These are phyloP conservation scores for Alternaria novae-zelandiae DNA, from an alignment of 2,329 filamentous ascomycete species.

Conservation along the genomic window DNA sequence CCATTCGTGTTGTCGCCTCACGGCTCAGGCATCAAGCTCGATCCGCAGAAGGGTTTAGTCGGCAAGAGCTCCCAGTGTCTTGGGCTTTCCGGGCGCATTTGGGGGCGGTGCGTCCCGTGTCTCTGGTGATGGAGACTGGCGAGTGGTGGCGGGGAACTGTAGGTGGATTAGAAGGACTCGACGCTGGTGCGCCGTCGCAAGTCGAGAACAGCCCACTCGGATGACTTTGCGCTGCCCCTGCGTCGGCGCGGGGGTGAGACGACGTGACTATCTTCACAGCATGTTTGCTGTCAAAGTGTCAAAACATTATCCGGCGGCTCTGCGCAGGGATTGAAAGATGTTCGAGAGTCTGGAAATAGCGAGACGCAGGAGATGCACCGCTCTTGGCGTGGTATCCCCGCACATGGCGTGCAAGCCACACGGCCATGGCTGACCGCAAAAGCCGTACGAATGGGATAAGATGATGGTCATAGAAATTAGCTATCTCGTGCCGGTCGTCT, in stretches of 20 bases:
- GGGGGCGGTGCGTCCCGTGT: constrained; percentile 40
- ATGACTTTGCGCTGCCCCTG: constrained; percentile 27
- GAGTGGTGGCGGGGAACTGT: constrained; percentile 28
- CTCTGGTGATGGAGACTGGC: constrained; percentile 21
- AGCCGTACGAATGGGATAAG: constrained; percentile 30
- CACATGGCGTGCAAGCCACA: constrained; percentile 25
- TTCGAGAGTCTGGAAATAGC: constrained; percentile 11
- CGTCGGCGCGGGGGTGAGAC: constrained; percentile 23
- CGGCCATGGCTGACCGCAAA: constrained; percentile 24
- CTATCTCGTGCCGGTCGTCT: constrained; percentile 29
- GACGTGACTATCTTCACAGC: constrained; percentile 5
- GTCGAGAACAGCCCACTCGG: constrained; percentile 16
- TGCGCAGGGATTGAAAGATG: constrained; percentile 20
- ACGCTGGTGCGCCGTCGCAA: constrained; percentile 18
- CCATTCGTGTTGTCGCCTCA: constrained; percentile 8
- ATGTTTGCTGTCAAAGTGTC: constrained; percentile 6
- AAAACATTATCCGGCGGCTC: constrained; percentile 31
- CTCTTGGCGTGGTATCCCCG: constrained; percentile 14
- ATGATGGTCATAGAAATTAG: constrained; percentile 36
- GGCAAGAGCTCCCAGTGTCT: constrained; percentile 5
- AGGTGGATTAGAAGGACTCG: constrained; percentile 20
- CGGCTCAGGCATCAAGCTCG: constrained; percentile 3
- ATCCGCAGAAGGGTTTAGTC: constrained; percentile 11
- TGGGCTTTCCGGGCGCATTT: constrained; percentile 18
- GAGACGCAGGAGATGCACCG: neutral